These are phyloP conservation scores for Pezicula radicicola DNA, from an alignment of 2,329 filamentous ascomycete species.

Conservation along the genomic window DNA sequence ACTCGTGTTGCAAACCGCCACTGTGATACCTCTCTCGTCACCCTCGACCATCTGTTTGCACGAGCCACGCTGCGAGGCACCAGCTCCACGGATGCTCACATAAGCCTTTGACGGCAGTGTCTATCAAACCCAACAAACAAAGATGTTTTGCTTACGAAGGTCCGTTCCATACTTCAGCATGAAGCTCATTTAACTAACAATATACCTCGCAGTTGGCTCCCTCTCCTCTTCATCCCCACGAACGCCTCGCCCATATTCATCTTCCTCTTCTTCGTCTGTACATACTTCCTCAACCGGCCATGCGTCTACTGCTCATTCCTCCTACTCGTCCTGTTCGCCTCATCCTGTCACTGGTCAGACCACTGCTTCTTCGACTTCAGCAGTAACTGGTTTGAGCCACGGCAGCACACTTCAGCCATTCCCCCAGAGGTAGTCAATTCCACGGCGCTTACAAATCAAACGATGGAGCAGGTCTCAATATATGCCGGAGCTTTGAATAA, in stretches of 20 bases:
- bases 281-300: slow-evolving; percentile 93
- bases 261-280: slow-evolving; percentile 85
- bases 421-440: slow-evolving; percentile 21
- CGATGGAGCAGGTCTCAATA: slow-evolving; percentile 31
- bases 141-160: slow-evolving; percentile 64
- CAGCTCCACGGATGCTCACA: slow-evolving; percentile 17
- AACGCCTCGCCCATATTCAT: slow-evolving; percentile 84
- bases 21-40: background rate
- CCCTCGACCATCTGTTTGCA: slow-evolving; percentile 1
- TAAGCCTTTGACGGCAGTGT: slow-evolving; percentile 9
- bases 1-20: background rate
- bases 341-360: slow-evolving; percentile 86
- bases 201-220: slow-evolving; percentile 64
- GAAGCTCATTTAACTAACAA: slow-evolving; percentile 12
- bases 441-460: slow-evolving; percentile 20
- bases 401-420: slow-evolving; percentile 31
- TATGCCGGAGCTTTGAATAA: slow-evolving; percentile 53
- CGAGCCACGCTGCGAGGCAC: background rate
- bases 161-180: slow-evolving; percentile 24
- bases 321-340: slow-evolving; percentile 90
- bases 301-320: slow-evolving; percentile 98
- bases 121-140: slow-evolving; percentile 15
- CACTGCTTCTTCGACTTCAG: slow-evolving; percentile 89
- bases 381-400: slow-evolving; percentile 91
- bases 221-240: slow-evolving; percentile 83